A percentile compares a stretch with the other conserved stretches of the same genome.
Conservation (phyloP, 371 early-diverging fungal genomes). For the Syncephalastrum sp. region DNA sequence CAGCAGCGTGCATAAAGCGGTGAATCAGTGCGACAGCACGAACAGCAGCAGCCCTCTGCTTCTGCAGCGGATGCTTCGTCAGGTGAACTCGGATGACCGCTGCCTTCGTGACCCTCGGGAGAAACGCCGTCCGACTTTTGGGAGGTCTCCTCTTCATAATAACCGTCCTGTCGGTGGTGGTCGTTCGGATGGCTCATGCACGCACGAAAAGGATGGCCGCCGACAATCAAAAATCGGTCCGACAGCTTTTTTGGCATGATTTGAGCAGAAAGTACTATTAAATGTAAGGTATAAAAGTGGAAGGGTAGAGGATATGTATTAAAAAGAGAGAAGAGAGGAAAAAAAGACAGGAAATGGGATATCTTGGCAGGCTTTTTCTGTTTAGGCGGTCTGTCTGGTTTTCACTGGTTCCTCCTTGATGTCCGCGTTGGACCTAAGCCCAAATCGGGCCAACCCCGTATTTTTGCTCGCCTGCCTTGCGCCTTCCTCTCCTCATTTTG, state of each 20-base stretch:
- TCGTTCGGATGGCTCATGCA: constrained; percentile 15
- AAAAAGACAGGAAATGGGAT: constrained; percentile 12
- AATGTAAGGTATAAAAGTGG: not conserved
- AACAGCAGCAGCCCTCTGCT: constrained; percentile 17
- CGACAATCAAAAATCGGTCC: constrained; percentile 15
- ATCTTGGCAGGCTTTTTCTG: too few relatives aligned
- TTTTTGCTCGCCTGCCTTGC: too few relatives aligned
- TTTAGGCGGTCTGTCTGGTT: too few relatives aligned
- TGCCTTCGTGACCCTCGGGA: not conserved
- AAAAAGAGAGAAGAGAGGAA: constrained; percentile 6
- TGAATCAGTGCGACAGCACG: constrained; percentile 26
- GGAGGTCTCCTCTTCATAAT: constrained; percentile 1
- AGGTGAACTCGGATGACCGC: not conserved
- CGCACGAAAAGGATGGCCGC: constrained; percentile 20
- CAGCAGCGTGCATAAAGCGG: constrained; percentile 24
- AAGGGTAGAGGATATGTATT: not conserved
- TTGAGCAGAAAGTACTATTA: too few relatives aligned
- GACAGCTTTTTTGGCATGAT: constrained; percentile 8
- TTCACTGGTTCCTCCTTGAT: too few relatives aligned
- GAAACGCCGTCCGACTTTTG: not conserved
- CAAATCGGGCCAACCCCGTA: too few relatives aligned
- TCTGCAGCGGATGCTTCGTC: constrained; percentile 9
- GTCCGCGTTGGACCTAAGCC: too few relatives aligned
- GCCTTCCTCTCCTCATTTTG: too few relatives aligned
- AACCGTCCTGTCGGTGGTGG: constrained; percentile 4